Base-by-base conservation (phyloP, 768 basidiomycete genomes). In the Tephrocybe sp. region DNA sequence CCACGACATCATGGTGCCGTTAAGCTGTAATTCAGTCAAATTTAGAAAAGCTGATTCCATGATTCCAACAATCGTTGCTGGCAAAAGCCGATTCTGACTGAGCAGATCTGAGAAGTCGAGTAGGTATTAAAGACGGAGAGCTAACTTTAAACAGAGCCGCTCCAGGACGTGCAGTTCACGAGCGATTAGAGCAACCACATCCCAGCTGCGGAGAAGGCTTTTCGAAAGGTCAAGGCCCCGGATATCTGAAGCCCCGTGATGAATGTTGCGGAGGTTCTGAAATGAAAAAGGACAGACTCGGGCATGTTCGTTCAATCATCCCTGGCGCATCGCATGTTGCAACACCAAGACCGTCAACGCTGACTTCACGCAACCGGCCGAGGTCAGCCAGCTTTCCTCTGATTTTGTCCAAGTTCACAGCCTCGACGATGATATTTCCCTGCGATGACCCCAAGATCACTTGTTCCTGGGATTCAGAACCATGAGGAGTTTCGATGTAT, bases 401-500 rank as follows among this genome's bases (percentile, higher is more conserved):
- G 49, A 97, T 81, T 62, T 85, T 90, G 60, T 90, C 85, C 22
- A 97, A 71, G 38, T 82, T 77, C 3, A 93, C 88, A 3, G 90
- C 92, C 65, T 94, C 88, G 11, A 98, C 90, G 55, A 86, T 73
- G 56, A 98, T 94, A 3, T 80, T 74, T 23, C 89, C 88, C 43
- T 80, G 77, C 19, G 94, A 94, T 1, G 90, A 91, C 23, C 92
- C 92, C 22, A 95, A 73, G 10, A 83, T 55, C 37, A 91, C 76
- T 21, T 68, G 80, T 65, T 94, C 88, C 44, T 74, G 72, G 30
- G 75, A 68, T 34, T 63, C 62, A 10, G 73, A 67, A 8, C 80
- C 81, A 56, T 79, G 82, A 30, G 72, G 70, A 19, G 66, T 46
- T 56, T 91, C 89, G 51, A 89, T 71, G 63, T 98, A 98, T 66